Base-by-base conservation (phyloP, 2,329 filamentous ascomycete genomes). In the Chalara sp. region DNA sequence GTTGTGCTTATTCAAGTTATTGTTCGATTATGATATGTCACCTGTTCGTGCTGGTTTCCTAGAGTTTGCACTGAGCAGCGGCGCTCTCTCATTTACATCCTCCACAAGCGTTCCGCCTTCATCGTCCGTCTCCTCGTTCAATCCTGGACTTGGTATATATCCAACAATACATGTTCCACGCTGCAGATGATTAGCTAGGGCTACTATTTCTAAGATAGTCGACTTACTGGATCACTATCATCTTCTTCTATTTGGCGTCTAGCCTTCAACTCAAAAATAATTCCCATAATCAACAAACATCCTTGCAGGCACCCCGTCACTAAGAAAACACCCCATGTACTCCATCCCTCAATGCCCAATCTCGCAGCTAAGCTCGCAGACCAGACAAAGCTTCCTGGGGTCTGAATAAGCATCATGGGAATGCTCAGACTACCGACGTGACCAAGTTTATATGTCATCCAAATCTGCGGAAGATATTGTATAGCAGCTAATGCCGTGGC, bases 391-490 rank as follows among this genome's bases (percentile, higher is more conserved):
- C 89, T 90, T 0, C 93, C 93, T 0, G 93, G 93, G 0, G 92
- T 96, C 68, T 99, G 93, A 33, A 99, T 96, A 65, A 87, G 87
- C 91, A 99, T 97, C 86, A 96, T 97, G 5, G 89, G 86, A 51
- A 99, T 93, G 63, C 89, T 96, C 61, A 99, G 72, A 66, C 90
- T 96, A 49, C 90, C 90, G 2, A 95, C 86, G 61, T 91, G 85
- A 65, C 92, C 87, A 52, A 96, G 74, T 48, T 76, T 79, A 70
- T 88, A 95, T 0, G 93, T 99, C 48, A 87, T 96, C 72, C 84
- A 90, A 57, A 99, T 95, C 70, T 99, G 93, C 0, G 93, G 93
- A 12, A 99, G 74, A 68, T 97, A 99, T 70, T 99, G 93, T 28
- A 97, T 79, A 0, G 81, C 86, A 0, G 93, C 88, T 5, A 99